Evolutionary conservation across 2,329 filamentous ascomycete genomes (phyloP).

Genomic region (Phaeosphaeria sp.): DNA sequence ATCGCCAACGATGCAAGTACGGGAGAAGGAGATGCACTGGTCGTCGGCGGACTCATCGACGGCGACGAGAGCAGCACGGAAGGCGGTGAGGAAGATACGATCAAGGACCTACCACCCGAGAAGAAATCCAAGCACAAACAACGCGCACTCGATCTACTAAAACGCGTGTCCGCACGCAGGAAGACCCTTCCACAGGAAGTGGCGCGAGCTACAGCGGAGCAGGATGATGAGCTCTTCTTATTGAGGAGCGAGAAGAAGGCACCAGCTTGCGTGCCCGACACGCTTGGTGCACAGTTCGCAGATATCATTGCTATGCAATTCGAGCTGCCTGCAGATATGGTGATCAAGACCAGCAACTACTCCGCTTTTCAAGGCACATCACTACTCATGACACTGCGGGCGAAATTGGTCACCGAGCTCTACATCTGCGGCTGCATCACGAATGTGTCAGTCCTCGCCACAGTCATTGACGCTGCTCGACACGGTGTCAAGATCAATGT

Average conservation of each 20-base stretch:
- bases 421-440: slow-evolving; percentile 87
- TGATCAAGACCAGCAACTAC: slow-evolving; percentile 78
- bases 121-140: slow-evolving; percentile 44
- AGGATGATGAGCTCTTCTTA: slow-evolving; percentile 57
- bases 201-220: slow-evolving; percentile 38
- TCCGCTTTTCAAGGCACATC: slow-evolving; percentile 82
- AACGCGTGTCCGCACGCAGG: slow-evolving; percentile 43
- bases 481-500: slow-evolving; percentile 89
- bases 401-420: slow-evolving; percentile 86
- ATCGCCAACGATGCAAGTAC: slow-evolving; percentile 59
- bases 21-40: slow-evolving; percentile 55
- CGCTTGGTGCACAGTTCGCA: slow-evolving; percentile 59
- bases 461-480: slow-evolving; percentile 85
- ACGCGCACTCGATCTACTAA: slow-evolving; percentile 46
- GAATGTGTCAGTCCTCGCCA: slow-evolving; percentile 90
- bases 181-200: slow-evolving; percentile 36
- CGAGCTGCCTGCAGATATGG: slow-evolving; percentile 57
- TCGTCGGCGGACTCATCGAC: slow-evolving; percentile 49
- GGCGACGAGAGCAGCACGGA: slow-evolving; percentile 43
- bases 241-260: slow-evolving; percentile 45
- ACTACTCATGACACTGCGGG: slow-evolving; percentile 78
- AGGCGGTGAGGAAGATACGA: slow-evolving; percentile 42
- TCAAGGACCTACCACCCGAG: slow-evolving; percentile 34
- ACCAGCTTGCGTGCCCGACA: slow-evolving; percentile 52
- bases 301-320: slow-evolving; percentile 59